These are phyloP conservation scores for Strobilomyces dryophilus DNA, from an alignment of 768 basidiomycete species.

Conservation along the genomic window DNA sequence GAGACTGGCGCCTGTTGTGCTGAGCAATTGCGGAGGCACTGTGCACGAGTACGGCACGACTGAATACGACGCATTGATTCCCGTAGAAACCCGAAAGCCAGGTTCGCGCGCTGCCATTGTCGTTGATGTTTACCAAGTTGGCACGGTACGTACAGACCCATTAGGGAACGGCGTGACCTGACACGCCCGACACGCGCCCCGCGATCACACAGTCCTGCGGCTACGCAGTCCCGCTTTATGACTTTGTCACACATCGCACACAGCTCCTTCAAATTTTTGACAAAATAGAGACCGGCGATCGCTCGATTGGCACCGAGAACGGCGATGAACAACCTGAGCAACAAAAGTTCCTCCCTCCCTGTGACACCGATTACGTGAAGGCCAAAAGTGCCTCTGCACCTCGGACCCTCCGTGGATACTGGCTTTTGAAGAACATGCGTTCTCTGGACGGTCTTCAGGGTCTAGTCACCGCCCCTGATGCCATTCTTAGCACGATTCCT, in stretches of 20 bases:
- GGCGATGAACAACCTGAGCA: background rate
- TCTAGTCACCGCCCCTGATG: conserved; percentile 29
- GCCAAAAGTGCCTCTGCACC: conserved; percentile 1
- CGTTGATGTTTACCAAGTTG: conserved; percentile 54
- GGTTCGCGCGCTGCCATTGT: conserved; percentile 60
- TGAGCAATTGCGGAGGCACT: conserved; percentile 36
- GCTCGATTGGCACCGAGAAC: conserved; percentile 10
- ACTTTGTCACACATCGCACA: conserved; percentile 52
- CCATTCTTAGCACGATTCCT: conserved; percentile 7
- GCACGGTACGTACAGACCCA: conserved; percentile 29
- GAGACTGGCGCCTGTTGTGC: background rate
- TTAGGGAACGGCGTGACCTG: background rate
- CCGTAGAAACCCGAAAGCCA: conserved; percentile 42
- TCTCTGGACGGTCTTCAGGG: conserved; percentile 60
- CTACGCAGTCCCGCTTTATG: conserved; percentile 58
- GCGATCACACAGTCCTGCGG: conserved; percentile 54
- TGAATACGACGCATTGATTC: conserved; percentile 53
- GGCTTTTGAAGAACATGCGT: conserved; percentile 42
- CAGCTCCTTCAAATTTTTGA: conserved; percentile 41
- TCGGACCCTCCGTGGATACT: conserved; percentile 45
- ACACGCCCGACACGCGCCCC: background rate
- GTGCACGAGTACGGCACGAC: conserved; percentile 59
- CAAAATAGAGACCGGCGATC: conserved; percentile 41
- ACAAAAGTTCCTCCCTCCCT: background rate
- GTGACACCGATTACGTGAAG: conserved; percentile 7